Percentiles rank a stretch among this genome's conserved stretches.
phyloP scores from a whole-genome alignment of 2,329 filamentous ascomycete species.

The Ceratocystis lukuohia region DNA sequence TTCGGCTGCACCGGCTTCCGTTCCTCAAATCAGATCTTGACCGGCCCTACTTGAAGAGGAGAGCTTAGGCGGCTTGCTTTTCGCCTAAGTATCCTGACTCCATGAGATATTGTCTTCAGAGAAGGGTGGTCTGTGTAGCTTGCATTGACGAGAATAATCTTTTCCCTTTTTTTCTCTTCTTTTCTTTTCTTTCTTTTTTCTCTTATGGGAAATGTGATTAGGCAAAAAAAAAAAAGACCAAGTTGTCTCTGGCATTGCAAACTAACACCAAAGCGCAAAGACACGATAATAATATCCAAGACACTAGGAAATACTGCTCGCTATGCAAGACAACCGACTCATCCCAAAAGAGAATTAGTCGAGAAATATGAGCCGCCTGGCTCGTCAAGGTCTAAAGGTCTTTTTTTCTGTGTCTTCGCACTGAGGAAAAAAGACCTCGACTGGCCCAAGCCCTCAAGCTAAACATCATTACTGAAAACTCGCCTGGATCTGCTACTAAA shows the following conservation, averaged over 20 bases:
- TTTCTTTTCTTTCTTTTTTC: not conserved
- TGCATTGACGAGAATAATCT: not conserved
- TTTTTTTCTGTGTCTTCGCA: not conserved
- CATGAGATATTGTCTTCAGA: not conserved
- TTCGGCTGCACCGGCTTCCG: not conserved
- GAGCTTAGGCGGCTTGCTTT: not conserved
- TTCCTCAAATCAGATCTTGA: slow-evolving; percentile 5
- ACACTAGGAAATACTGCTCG: slow-evolving; percentile 5
- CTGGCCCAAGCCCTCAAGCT: not conserved
- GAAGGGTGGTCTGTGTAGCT: slow-evolving; percentile 1
- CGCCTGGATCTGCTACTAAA: not conserved
- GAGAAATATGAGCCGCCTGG: not conserved
- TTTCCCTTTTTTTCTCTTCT: not conserved
- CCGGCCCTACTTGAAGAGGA: not conserved
- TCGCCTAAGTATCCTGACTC: not conserved
- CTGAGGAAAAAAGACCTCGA: not conserved
- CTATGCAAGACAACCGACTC: not conserved
- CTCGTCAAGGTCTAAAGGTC: not conserved
- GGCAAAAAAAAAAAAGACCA: not conserved
- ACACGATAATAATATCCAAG: not conserved
- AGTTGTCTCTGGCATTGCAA: not conserved
- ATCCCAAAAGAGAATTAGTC: not conserved
- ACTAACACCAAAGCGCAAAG: not conserved
- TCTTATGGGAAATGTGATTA: not conserved
- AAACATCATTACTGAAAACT: not conserved